Percentiles rank a stretch among this genome's conserved stretches.
phyloP scores from a whole-genome alignment of 2,329 filamentous ascomycete genomes.

The Botryotinia globosa region DNA sequence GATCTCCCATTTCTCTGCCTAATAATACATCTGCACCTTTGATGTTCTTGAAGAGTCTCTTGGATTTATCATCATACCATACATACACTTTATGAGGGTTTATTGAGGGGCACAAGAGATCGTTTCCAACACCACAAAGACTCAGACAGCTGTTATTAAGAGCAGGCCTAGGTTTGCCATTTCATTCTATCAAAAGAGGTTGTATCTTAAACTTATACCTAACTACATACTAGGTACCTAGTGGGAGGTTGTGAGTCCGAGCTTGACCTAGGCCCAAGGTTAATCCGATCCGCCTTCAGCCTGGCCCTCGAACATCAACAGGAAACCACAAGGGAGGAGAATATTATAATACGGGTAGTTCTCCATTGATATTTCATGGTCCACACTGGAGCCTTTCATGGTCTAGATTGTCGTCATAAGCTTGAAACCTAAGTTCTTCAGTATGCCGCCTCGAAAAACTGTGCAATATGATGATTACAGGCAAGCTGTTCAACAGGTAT shows the following conservation, averaged over 20 bases:
- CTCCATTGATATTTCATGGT: background rate
- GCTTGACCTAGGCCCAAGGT: background rate
- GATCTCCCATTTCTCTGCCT: background rate
- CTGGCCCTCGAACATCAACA: background rate
- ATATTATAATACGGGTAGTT: background rate
- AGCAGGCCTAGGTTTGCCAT: background rate
- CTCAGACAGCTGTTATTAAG: background rate
- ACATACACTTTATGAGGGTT: background rate
- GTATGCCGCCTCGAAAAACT: conserved; percentile 32
- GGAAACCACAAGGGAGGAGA: conserved; percentile 1
- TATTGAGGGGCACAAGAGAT: background rate
- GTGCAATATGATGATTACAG: conserved; percentile 38
- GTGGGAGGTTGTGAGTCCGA: background rate
- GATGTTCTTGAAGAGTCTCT: conserved; percentile 3
- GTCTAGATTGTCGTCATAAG: background rate
- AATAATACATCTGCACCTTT: background rate
- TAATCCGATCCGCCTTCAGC: conserved; percentile 1
- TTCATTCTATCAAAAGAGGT: background rate
- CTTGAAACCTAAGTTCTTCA: background rate
- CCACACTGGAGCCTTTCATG: background rate
- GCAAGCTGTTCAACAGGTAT: conserved; percentile 37
- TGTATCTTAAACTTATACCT: background rate
- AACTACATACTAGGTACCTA: too few species aligned
- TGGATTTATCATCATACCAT: background rate
- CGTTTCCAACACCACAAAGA: background rate